Evolutionary conservation across 768 basidiomycete species (phyloP), one percentile per base, ranked within the genome.

Genomic region (Harrya chromipes): DNA sequence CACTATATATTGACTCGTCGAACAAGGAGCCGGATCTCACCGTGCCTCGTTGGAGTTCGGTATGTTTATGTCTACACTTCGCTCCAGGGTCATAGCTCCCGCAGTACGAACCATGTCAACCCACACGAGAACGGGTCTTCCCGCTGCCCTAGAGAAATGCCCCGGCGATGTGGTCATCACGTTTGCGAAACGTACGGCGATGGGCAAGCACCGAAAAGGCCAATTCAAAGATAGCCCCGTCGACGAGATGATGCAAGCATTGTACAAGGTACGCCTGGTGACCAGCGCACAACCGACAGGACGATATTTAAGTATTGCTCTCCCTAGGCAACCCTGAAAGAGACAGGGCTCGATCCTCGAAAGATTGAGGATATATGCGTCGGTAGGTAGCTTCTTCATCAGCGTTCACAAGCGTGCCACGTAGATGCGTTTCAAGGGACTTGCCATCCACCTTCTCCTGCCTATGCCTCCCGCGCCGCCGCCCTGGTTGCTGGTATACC

Each of bases 401-500:
- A 24, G 10, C 19, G 24, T 36, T 33, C 23, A 11, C 24, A 44
- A 23, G 9, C 17, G 14, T 43, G 16, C 29, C 40, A 35, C 46
- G 41, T 37, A 31, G 49, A 46, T 11, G 27, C 39, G 44, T 37
- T 7, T 9, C 17, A 54, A 90, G 90, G 84, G 50, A 91, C 84
- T 38, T 94, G 89, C 53, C 89, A 91, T 65, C 83, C 85, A 21
- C 87, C 87, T 10, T 90, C 87, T 1, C 88, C 87, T 20, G 76
- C 84, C 52, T 94, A 87, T 65, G 73, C 90, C 37, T 92, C 93
- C 9, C 77, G 93, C 27, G 89, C 91, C 40, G 91, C 93, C 24
- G 89, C 90, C 5, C 76, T 95, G 36, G 83, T 89, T 29, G 91
- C 93, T 23, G 94, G 93, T 12, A 87, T 97, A 56, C 95, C 94